A percentile compares a stretch with the other conserved stretches of the same genome.
These are phyloP conservation scores for Agrocybe pediades DNA, from an alignment of 768 basidiomycete genomes.

Conservation along the genomic window DNA sequence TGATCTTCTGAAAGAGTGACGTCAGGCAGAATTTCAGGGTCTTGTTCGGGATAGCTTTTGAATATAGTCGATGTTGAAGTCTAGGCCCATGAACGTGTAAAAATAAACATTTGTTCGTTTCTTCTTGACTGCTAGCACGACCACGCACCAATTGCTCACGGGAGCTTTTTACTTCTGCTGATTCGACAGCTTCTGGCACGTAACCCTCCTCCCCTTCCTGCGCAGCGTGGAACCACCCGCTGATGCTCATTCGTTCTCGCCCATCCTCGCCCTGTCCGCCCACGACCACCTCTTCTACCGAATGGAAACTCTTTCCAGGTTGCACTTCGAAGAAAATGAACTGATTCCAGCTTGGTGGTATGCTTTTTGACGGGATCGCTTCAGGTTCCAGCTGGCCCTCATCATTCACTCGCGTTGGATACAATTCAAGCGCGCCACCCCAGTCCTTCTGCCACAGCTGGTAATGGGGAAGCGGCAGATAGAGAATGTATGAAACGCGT, in stretches of 20 bases:
- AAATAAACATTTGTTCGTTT: constrained; percentile 5
- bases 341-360: constrained; percentile 87
- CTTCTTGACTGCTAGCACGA: constrained; percentile 1
- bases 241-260: constrained; percentile 79
- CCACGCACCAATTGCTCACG: constrained; percentile 88
- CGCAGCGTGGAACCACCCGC: constrained; percentile 96
- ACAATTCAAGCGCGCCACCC: constrained; percentile 94
- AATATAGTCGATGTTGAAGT: constrained; percentile 65
- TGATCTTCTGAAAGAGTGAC: constrained; percentile 57
- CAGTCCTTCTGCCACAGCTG: constrained; percentile 84
- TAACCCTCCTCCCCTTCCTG: constrained; percentile 92
- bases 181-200: constrained; percentile 44
- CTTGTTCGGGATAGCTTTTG: constrained; percentile 48
- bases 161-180: constrained; percentile 67
- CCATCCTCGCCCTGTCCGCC: constrained; percentile 69
- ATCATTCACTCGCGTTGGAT: constrained; percentile 65
- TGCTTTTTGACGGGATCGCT: constrained; percentile 59
- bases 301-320: constrained; percentile 93
- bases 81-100: constrained; percentile 35
- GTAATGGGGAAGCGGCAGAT: constrained; percentile 81
- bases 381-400: constrained; percentile 73
- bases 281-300: constrained; percentile 95
- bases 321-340: constrained; percentile 91
- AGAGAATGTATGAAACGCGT: constrained; percentile 94
- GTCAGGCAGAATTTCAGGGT: constrained; percentile 53